phyloP scores from a whole-genome alignment of 805 yeast species.

The Wickerhamiella slavikovae region DNA sequence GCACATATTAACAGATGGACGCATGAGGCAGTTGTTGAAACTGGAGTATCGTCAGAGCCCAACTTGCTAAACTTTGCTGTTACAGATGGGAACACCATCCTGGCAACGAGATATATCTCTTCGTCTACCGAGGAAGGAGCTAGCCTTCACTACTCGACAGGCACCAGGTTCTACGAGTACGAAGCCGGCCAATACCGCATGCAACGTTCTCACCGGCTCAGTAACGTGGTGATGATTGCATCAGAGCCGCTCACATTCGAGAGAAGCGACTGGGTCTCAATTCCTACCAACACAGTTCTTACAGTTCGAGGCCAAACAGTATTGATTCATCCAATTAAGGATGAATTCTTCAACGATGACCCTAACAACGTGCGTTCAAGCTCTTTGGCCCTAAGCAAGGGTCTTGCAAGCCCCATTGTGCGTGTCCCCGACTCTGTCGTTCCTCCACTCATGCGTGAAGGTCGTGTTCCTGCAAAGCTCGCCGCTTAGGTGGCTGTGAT shows the following conservation, averaged over 20 bases:
- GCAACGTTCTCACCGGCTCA: constrained; percentile 85
- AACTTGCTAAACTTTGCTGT: constrained; percentile 83
- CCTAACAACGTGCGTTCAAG: constrained; percentile 51
- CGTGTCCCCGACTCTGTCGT: too few species aligned
- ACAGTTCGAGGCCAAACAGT: constrained; percentile 75
- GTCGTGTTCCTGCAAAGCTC: constrained; percentile 23
- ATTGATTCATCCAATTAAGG: constrained; percentile 70
- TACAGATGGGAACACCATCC: constrained; percentile 76
- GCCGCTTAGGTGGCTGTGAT: neutral
- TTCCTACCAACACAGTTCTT: constrained; percentile 75
- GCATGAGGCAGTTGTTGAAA: constrained; percentile 27
- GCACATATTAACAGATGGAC: constrained; percentile 66
- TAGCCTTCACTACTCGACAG: constrained; percentile 82
- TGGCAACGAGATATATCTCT: constrained; percentile 73
- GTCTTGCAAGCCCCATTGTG: constrained; percentile 84
- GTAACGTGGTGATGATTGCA: constrained; percentile 90
- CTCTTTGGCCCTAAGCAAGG: constrained; percentile 71
- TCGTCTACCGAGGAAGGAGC: constrained; percentile 91
- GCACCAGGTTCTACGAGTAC: constrained; percentile 75
- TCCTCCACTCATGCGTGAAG: constrained; percentile 68
- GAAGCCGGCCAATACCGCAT: constrained; percentile 82
- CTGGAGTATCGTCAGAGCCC: constrained; percentile 32
- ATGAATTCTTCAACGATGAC: constrained; percentile 66
- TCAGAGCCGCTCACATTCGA: constrained; percentile 94
- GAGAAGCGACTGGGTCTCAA: constrained; percentile 92